Evolutionary conservation across 176 grass and related monocot species (phyloP), one percentile per base, ranked within the genome.

Genomic region (Ensete ventricosum): DNA sequence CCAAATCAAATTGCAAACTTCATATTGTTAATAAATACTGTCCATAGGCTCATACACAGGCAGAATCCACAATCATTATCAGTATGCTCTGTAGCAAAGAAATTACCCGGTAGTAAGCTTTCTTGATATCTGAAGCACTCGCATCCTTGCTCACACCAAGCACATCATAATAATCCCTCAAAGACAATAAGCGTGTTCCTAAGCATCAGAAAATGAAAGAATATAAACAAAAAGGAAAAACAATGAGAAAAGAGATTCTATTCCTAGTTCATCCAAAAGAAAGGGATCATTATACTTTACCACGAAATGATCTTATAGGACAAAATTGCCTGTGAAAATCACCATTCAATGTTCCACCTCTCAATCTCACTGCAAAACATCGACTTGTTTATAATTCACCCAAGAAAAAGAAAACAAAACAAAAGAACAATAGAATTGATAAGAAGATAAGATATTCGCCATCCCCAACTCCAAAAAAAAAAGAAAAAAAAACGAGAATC

Each of bases 81-180:
- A 63, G 5, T n/a, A 23, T n/a, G 25, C 54, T 50, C 26, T 49
- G 11, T 6, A 54, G 53, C 4, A 29, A 59, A 55, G 9, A 21
- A 77, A 12, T 8, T 80, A 96, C 92, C 80, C 24, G 82, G 49
- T 91, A 91, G 73, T 96, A 91, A 10, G 92, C 88, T 81, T 96
- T 96, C 52, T 96, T 96, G 1, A 96, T 96, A 9, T 96, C 86
- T 1, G 70, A 69, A 23, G 89, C 83, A 74, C 77, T 91, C 1
- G 92, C 88, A n/a, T 87, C 81, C 70, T 85, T 96, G 55, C 80
- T 91, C 23, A 96, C 86, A 67, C 88, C 88, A 8, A 96, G 82
- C 2, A 96, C 86, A 76, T 91, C 86, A 19, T 96, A 96, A 52
- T 96, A 96, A 82, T 96, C 92, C 53, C 54, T 96, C 12, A 73